A percentile compares a stretch with the other conserved stretches of the same genome.
Evolutionary conservation across 1,284 basidiomycete genomes (phyloP).

Genomic region (Ceratobasidium papillatum): DNA sequence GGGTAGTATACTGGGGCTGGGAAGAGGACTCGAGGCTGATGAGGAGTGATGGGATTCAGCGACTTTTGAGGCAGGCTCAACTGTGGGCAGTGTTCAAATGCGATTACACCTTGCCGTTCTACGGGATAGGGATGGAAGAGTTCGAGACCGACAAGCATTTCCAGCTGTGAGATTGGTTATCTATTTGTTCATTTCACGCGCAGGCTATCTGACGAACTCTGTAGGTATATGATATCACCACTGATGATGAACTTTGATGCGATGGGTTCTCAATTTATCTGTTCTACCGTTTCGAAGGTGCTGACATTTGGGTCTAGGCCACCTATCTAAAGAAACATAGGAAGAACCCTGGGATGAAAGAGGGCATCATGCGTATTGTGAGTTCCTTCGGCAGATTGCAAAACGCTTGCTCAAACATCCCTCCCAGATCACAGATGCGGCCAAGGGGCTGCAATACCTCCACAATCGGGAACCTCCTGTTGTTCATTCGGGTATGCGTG

Average conservation of each 20-base stretch:
- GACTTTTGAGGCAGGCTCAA: slow-evolving; percentile 21
- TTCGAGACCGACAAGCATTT: slow-evolving; percentile 13
- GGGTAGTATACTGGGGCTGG: background rate
- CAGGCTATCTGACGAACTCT: background rate
- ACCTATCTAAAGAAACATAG: slow-evolving; percentile 23
- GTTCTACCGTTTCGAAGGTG: background rate
- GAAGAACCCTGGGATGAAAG: slow-evolving; percentile 8
- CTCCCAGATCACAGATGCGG: slow-evolving; percentile 24
- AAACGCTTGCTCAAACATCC: background rate
- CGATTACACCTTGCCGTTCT: slow-evolving; percentile 31
- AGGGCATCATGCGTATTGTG: slow-evolving; percentile 29
- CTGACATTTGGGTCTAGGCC: background rate
- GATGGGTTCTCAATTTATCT: background rate
- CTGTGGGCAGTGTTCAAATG: slow-evolving; percentile 27
- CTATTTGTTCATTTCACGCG: background rate
- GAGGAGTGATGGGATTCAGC: background rate
- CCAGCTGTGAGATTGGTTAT: slow-evolving; percentile 6
- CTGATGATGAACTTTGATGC: slow-evolving; percentile 36
- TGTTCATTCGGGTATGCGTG: slow-evolving; percentile 37
- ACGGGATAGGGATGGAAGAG: slow-evolving; percentile 35
- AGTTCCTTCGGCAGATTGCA: background rate
- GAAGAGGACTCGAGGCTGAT: background rate
- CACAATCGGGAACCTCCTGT: slow-evolving; percentile 14
- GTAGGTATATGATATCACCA: slow-evolving; percentile 34
- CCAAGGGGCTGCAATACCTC: slow-evolving; percentile 30